Base-by-base conservation (phyloP, 2,329 filamentous ascomycete genomes). In the Emmonsiellopsis sp. region DNA sequence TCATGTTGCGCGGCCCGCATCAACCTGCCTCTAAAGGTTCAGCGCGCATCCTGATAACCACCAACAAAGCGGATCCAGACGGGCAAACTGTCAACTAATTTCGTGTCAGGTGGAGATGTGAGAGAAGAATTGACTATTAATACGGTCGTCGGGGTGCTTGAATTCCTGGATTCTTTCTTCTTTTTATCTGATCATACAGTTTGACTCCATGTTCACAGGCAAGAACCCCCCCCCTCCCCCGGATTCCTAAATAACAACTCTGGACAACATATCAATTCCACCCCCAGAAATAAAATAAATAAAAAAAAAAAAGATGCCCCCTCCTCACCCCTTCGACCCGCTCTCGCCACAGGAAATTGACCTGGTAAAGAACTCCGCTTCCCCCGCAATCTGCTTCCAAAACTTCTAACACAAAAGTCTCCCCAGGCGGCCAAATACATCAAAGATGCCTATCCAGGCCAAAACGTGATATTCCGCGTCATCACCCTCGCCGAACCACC, bases 401-500 rank as follows among this genome's bases (percentile, higher is more conserved):
- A 48, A 9, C 40, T 16, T 30, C 31, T 46, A 20, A 46, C 30
- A 13, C 3, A 46, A 10, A 11, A 44, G 15, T 15, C 35, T 10
- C 41, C 11, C 5, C 32, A 54, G 42, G 34, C 43, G 9, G 51
- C 40, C 11, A 35, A 42, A 43, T 40, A 31, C 30, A 45, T 51
- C 20, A 49, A 52, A 43, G 16, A 16, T 37, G 13, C 10, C n/a
- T 45, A 54, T 45, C 26, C 42, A 11, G 50, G 41, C 7, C 20
- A 55, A 30, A 42, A 52, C 40, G 32, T 46, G 11, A 55, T 49
- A 35, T 81, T 80, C 58, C 72, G 77, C 3, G 72, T 76, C 52
- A 75, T 80, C 55, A 77, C 75, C 0, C 69, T 81, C 8, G 63
- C 63, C 11, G 78, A 81, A 55, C 78, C 78, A 0, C 63, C 67